phyloP scores from a whole-genome alignment of 345 rosid genomes.

The Excoecaria cochinchinensis region DNA sequence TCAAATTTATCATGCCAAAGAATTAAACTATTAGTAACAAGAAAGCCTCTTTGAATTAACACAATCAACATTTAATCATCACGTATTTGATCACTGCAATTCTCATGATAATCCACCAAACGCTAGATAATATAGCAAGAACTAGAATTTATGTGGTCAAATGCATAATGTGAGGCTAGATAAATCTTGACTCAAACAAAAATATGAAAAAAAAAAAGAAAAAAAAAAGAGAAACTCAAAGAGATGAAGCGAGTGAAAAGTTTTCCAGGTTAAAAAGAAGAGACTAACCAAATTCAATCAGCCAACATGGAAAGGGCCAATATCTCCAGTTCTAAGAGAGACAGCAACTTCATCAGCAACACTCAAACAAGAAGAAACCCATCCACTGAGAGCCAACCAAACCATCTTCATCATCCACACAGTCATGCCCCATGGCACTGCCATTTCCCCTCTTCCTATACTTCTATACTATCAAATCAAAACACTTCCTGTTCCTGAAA shows the following conservation, averaged over 20 bases:
- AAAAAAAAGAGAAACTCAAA: neutral
- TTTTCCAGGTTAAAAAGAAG: neutral
- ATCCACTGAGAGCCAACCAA: constrained; percentile 64
- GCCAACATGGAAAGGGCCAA: constrained; percentile 82
- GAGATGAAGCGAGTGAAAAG: neutral
- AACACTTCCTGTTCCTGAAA: no score
- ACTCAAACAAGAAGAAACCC: constrained; percentile 73
- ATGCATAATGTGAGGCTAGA: neutral
- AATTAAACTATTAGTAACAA: neutral
- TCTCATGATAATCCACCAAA: neutral
- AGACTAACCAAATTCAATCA: constrained; percentile 16
- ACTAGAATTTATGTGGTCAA: neutral
- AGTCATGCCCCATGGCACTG: constrained; percentile 57
- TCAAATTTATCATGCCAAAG: neutral
- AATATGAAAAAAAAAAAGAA: neutral
- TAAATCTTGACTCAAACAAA: neutral
- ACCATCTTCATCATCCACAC: constrained; percentile 65
- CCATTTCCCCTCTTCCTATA: constrained; percentile 34
- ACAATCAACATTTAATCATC: no score
- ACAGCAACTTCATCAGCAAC: constrained; percentile 84
- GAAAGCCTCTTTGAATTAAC: no score
- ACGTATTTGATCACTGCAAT: neutral
- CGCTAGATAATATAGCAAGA: neutral
- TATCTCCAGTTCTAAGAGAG: constrained; percentile 77
- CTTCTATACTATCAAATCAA: no score